Conservation (phyloP, 495 filamentous ascomycete genomes). For the Sabuloglossum arenarium region DNA sequence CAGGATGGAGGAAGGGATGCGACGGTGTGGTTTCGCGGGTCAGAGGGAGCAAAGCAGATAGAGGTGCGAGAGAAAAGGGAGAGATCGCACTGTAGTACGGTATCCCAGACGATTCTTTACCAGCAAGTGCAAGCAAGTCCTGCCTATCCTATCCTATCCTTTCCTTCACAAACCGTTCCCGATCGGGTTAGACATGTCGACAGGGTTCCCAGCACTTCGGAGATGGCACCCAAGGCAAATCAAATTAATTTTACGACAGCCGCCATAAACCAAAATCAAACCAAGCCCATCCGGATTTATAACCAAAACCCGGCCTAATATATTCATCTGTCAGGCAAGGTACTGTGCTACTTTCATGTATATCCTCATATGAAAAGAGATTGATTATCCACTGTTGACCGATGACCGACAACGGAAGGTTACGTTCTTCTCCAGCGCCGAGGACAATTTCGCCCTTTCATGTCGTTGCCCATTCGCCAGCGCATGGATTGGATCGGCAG, state of each 20-base stretch:
- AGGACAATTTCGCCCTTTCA: background rate
- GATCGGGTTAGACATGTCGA: background rate
- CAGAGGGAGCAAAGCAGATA: background rate
- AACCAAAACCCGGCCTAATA: too few species aligned
- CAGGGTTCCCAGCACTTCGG: background rate
- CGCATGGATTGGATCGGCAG: background rate
- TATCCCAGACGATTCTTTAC: too few species aligned
- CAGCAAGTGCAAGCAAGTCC: too few species aligned
- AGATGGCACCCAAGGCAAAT: background rate
- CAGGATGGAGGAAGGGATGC: background rate
- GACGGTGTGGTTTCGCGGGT: background rate
- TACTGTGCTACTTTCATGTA: too few species aligned
- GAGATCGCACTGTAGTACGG: background rate
- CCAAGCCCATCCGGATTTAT: too few species aligned
- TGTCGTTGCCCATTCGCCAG: background rate
- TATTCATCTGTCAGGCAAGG: too few species aligned
- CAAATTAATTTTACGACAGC: constrained; percentile 1
- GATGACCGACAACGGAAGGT: too few species aligned
- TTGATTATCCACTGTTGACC: too few species aligned
- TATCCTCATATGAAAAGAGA: too few species aligned
- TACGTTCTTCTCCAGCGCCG: background rate
- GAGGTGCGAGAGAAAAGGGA: background rate
- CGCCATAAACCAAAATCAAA: too few species aligned
- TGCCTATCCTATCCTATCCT: background rate
- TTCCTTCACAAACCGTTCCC: background rate